Percentiles rank a stretch among this genome's conserved stretches.
Conservation (phyloP, 805 yeast genomes). For the Candida tammaniensis region DNA sequence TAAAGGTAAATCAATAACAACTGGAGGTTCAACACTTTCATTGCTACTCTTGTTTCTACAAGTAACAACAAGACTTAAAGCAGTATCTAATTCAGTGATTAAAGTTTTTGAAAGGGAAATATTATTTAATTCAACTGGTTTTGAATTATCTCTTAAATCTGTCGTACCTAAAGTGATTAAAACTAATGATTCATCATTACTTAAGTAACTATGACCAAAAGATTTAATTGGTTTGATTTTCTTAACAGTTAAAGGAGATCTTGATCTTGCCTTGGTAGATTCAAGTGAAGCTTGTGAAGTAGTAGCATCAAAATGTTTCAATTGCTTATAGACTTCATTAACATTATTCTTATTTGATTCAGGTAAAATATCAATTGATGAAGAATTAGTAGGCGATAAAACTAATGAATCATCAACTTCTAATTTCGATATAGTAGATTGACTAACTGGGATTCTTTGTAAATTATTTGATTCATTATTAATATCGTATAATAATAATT, state of each 20-base stretch:
- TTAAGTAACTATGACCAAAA: conserved; percentile 78
- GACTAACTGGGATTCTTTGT: conserved; percentile 18
- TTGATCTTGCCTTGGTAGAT: conserved; percentile 14
- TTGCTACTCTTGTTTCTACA: conserved; percentile 30
- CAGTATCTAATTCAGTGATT: conserved; percentile 85
- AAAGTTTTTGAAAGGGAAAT: conserved; percentile 76
- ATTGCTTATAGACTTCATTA: conserved; percentile 38
- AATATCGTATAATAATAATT: conserved; percentile 33
- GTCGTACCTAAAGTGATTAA: conserved; percentile 84
- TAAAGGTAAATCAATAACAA: conserved; percentile 72
- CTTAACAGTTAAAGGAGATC: conserved; percentile 20
- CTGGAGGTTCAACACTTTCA: conserved; percentile 49
- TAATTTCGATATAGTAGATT: conserved; percentile 8
- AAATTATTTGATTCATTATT: conserved; percentile 34
- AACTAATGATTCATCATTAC: conserved; percentile 63
- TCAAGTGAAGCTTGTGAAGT: background rate
- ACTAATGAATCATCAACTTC: conserved; percentile 10
- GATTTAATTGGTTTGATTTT: conserved; percentile 63
- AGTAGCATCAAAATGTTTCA: conserved; percentile 21
- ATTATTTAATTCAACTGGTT: conserved; percentile 65
- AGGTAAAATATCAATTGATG: conserved; percentile 37
- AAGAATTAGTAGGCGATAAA: conserved; percentile 16
- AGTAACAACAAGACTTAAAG: conserved; percentile 67
- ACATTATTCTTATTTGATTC: conserved; percentile 30
- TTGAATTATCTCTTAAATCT: conserved; percentile 58